Evolutionary conservation across 208 protist species (phyloP), one percentile per base, ranked within the genome.

Genomic region (Balamuthia mandrillaris): DNA sequence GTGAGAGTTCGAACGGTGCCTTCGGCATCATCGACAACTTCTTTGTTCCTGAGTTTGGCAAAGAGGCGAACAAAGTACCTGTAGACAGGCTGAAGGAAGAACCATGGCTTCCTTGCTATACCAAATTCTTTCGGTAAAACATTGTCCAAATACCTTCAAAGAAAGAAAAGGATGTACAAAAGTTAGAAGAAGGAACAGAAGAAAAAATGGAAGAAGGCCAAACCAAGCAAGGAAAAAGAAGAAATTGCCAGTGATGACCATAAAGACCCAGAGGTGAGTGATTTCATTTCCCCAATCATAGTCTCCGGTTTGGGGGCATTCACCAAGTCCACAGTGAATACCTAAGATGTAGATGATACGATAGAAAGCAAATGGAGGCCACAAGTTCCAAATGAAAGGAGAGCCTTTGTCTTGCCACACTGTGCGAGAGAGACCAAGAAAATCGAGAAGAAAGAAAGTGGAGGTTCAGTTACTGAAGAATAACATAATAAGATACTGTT

Each of bases 121-220:
- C 79, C 84, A 87, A 86, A 87, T 31, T 85, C n/a, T 33, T 70
- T 78, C 42, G 84, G 75, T 21, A 87, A 54, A n/a, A 87, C 84
- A 31, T 84, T 42, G 29, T 87, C 84, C 29, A 87, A 29, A 27
- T 87, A 87, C 24, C 74, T 81, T n/a, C 4, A 41, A 7, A 37
- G 5, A 56, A 9, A 41, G 37, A 47, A 41, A 37, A 75, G 6
- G 9, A 75, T 12, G n/a, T 56, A 18, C n/a, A 56, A 24, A 18
- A 56, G 49, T 6, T 14, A 24, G 56, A 31, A 49, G 61, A 10
- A 3, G 37, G 10, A 72, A 56, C 49, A 56, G 49, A 14, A 70
- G 9, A 44, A 44, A 65, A 72, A 6, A 72, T 6, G 12, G 5
- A 9, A 2, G 0, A 58, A 9, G 24, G 35, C 42, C 74, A 51